Evolutionary conservation across 2,329 filamentous ascomycete species (phyloP).

Genomic region (Penicillium sp.): DNA sequence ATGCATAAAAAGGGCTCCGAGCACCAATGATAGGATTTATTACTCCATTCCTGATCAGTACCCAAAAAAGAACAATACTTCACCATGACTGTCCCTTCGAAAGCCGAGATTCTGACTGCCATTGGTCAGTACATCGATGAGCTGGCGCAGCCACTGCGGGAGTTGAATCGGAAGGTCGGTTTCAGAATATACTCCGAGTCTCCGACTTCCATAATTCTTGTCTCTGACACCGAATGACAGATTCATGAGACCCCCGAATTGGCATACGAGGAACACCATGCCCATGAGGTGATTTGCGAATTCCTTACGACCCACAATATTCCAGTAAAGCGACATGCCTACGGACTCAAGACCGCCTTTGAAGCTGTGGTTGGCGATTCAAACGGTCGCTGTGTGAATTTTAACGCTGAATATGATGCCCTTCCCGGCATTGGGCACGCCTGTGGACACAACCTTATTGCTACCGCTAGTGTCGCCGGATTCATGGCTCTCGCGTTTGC

Average conservation of each 20-base stretch:
- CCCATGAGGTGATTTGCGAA: slow-evolving; percentile 19
- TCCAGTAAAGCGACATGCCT: slow-evolving; percentile 41
- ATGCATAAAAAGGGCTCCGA: background rate
- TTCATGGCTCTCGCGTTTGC: slow-evolving; percentile 50
- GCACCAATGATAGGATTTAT: background rate
- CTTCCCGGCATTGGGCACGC: slow-evolving; percentile 37
- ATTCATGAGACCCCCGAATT: slow-evolving; percentile 24
- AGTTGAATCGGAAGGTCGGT: slow-evolving; percentile 1
- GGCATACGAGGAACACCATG: slow-evolving; percentile 21
- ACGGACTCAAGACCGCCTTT: slow-evolving; percentile 56
- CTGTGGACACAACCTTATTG: slow-evolving; percentile 38
- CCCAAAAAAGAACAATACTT: background rate
- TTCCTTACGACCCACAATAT: slow-evolving; percentile 13
- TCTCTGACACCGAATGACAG: background rate
- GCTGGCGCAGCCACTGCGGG: background rate
- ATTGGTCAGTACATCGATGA: background rate
- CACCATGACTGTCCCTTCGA: background rate
- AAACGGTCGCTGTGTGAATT: slow-evolving; percentile 21
- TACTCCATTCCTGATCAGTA: background rate
- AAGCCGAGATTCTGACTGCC: background rate
- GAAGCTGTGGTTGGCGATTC: slow-evolving; percentile 43
- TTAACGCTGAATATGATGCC: slow-evolving; percentile 43
- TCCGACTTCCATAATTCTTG: background rate
- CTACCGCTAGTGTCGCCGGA: slow-evolving; percentile 26
- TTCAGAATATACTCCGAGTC: background rate